Base-by-base conservation (phyloP, 306 rosid genomes). In the Quercus alba region DNA sequence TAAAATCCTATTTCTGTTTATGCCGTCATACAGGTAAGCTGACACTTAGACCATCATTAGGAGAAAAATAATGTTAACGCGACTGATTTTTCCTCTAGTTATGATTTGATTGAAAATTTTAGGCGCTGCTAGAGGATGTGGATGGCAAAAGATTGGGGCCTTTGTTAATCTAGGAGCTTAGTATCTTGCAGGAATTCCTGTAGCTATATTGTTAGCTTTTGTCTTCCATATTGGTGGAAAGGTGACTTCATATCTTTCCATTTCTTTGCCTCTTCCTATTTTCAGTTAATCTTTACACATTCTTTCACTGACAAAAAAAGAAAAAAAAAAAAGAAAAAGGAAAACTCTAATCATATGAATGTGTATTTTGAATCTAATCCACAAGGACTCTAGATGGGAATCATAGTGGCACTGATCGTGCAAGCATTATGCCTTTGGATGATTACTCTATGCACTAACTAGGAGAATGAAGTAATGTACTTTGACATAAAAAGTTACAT, bases 81-180 rank as follows among this genome's bases (percentile, higher is more conserved):
- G 0, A 4, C 66, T 21, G 31, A 58, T 58, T 21, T 58, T 58
- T 21, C 25, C 17, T 49, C 30, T 21, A n/a, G 12, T 8, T 72
- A 15, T 14, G 2, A 23, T 25, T 51, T 54, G 56, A 41, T 73
- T 52, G 33, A 14, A 51, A 56, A 5, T 73, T 10, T 25, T 46
- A 86, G 90, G 84, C 12, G 71, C 38, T 25, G 28, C 59, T 13
- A 76, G 84, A 78, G 88, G 88, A 64, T 81, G 84, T 28, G 90
- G 88, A 49, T 35, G 77, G 82, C 88, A 87, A 67, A 87, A 84
- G 74, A 61, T 84, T 56, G 90, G 88, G 12, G 90, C 88, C 7
- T 30, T 59, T 62, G 81, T 76, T 44, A 87, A 84, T 77, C 20
- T 87, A 8, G 89, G 84, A 58, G 86, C 89, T 64, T 86, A 82